These are phyloP conservation scores for Talaromyces sp. DNA, from an alignment of 2,329 filamentous ascomycete species.

Conservation along the genomic window DNA sequence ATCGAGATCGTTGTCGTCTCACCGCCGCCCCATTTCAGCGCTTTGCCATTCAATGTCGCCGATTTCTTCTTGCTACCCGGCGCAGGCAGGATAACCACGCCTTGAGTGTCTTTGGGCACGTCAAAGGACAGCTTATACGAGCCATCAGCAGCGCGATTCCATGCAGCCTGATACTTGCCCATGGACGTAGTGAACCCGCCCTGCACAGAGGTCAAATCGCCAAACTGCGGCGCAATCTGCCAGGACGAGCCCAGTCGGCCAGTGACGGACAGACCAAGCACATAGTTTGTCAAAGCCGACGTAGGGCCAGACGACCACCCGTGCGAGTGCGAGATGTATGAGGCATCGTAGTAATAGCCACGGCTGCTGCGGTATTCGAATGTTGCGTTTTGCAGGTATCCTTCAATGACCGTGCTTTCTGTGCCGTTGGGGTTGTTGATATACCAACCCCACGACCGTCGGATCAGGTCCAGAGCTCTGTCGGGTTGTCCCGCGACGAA, in stretches of 20 bases:
- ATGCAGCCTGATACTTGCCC: conserved; percentile 34
- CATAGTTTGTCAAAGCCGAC: conserved; percentile 39
- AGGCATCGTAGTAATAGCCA: conserved; percentile 48
- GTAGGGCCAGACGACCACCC: conserved; percentile 42
- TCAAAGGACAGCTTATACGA: conserved; percentile 9
- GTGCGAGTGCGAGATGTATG: conserved; percentile 39
- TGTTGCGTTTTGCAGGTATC: conserved; percentile 51
- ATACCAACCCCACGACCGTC: conserved; percentile 58
- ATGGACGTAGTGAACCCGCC: conserved; percentile 44
- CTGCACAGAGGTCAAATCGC: conserved; percentile 38
- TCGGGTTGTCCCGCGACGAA: conserved; percentile 43
- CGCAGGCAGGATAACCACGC: conserved; percentile 5
- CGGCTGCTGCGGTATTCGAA: conserved; percentile 53
- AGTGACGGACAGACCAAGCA: conserved; percentile 41
- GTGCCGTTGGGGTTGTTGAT: conserved; percentile 54
- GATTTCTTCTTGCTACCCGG: background rate
- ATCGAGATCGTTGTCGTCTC: conserved; percentile 6
- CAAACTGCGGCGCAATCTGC: conserved; percentile 41
- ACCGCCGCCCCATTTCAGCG: background rate
- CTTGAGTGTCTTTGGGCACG: conserved; percentile 8
- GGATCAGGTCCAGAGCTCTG: conserved; percentile 53
- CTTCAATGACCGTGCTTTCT: conserved; percentile 55
- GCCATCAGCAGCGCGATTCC: background rate
- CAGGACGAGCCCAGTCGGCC: conserved; percentile 37
- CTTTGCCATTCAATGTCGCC: conserved; percentile 7